Evolutionary conservation across 129 eudicot species (phyloP).

Genomic region (Apium graveolens): DNA sequence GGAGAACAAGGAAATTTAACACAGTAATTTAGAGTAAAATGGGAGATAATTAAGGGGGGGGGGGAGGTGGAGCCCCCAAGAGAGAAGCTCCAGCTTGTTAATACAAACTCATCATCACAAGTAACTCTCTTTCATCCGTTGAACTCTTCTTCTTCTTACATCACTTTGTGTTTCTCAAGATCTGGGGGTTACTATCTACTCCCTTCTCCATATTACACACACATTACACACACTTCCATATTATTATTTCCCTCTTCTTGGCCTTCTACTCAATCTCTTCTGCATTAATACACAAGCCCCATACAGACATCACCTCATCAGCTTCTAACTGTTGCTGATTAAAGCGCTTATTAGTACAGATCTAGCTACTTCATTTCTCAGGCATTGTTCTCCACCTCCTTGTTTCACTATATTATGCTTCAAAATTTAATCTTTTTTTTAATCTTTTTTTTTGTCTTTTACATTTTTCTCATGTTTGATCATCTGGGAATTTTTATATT

Average conservation of each 20-base stretch:
- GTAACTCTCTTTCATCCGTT: not conserved
- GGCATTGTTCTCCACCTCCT: constrained; percentile 24
- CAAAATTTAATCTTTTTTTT: not conserved
- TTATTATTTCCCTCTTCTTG: no score
- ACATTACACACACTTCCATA: no score
- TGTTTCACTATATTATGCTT: constrained; percentile 4
- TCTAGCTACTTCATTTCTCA: constrained; percentile 30
- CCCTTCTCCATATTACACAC: no score
- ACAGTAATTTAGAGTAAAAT: no score
- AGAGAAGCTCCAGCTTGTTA: constrained; percentile 1
- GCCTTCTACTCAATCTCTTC: not conserved
- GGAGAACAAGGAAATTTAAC: no score
- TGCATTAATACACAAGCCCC: constrained; percentile 3
- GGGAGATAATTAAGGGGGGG: not conserved
- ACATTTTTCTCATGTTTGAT: not conserved
- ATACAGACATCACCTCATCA: not conserved
- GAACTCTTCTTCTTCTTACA: not conserved
- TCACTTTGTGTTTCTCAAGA: constrained; percentile 18
- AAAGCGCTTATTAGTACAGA: constrained; percentile 19
- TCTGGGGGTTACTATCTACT: constrained; percentile 24
- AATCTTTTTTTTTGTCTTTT: not conserved
- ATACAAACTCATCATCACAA: not conserved
- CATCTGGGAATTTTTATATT: not conserved
- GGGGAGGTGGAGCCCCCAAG: not conserved
- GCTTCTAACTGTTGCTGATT: not conserved